Conservation (phyloP, 1,139 yeast genomes). For the Pichia norvegensis region DNA sequence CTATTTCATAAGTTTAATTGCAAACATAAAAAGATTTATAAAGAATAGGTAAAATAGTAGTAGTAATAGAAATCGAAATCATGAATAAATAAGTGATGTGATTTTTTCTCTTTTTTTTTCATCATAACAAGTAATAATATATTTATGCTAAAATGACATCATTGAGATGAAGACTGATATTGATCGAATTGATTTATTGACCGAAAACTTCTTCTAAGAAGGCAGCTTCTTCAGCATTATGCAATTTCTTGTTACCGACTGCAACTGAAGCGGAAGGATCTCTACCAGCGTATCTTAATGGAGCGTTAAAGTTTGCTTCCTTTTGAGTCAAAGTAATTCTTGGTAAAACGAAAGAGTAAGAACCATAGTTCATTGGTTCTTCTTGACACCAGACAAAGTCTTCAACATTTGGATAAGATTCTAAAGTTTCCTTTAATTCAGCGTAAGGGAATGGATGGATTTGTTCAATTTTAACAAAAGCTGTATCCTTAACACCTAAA, state of each 20-base stretch:
- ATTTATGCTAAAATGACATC: background rate
- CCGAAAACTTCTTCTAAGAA: conserved; percentile 71
- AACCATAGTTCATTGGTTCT: conserved; percentile 98
- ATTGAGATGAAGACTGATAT: too few relatives aligned
- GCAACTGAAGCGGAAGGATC: conserved; percentile 98
- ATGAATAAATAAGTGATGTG: background rate
- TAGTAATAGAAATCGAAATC: background rate
- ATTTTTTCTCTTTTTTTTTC: too few relatives aligned
- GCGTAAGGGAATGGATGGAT: conserved; percentile 98
- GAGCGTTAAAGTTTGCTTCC: conserved; percentile 61
- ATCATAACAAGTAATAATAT: background rate
- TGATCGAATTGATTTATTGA: conserved; percentile 7
- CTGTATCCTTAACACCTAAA: conserved; percentile 71
- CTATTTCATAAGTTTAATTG: background rate
- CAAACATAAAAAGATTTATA: conserved; percentile 3
- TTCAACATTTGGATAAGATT: conserved; percentile 72
- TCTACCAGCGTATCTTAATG: conserved; percentile 89
- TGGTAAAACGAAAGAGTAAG: conserved; percentile 73
- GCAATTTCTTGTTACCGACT: conserved; percentile 91
- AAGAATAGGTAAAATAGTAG: conserved; percentile 1
- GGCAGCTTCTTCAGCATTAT: conserved; percentile 79
- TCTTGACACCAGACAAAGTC: conserved; percentile 98
- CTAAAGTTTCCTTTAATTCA: conserved; percentile 77
- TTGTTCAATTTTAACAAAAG: conserved; percentile 87
- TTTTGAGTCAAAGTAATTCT: conserved; percentile 69